A percentile compares a stretch with the other conserved stretches of the same genome.
Evolutionary conservation across 1,139 yeast genomes (phyloP).

Genomic region (Yamadazyma blattariae): DNA sequence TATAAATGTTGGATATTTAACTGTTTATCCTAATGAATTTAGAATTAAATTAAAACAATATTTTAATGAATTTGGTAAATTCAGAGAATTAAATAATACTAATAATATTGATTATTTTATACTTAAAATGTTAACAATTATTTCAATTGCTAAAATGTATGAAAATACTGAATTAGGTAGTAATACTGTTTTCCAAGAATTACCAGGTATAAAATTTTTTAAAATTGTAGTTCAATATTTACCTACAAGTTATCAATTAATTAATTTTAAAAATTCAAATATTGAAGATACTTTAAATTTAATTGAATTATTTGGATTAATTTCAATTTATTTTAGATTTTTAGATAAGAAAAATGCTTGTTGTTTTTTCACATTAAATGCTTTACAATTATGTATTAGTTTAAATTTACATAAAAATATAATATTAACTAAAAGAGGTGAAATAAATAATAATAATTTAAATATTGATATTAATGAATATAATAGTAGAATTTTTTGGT

Average conservation of each 20-base stretch:
- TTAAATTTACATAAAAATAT: constrained; percentile 23
- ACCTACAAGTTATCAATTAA: constrained; percentile 18
- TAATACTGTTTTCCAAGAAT: not conserved
- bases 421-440: constrained; percentile 7
- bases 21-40: constrained; percentile 21
- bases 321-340: constrained; percentile 23
- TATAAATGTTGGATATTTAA: constrained; percentile 25
- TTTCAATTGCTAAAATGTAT: constrained; percentile 25
- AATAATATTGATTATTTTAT: constrained; percentile 16
- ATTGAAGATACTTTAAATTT: constrained; percentile 18
- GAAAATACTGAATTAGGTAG: constrained; percentile 11
- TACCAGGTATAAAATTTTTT: constrained; percentile 25
- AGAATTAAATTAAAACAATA: constrained; percentile 12
- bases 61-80: constrained; percentile 14
- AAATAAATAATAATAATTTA: not conserved
- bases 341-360: constrained; percentile 29
- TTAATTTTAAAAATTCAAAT: constrained; percentile 13
- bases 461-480: constrained; percentile 6
- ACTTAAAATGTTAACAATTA: constrained; percentile 20
- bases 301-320: constrained; percentile 24
- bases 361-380: constrained; percentile 21
- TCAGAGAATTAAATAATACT: constrained; percentile 1
- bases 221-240: constrained; percentile 18
- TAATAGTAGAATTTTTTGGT: constrained; percentile 22
- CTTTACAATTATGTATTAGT: constrained; percentile 26